Evolutionary conservation across 768 basidiomycete species (phyloP), one percentile per base, ranked within the genome.

Genomic region (Amanita thiersii): DNA sequence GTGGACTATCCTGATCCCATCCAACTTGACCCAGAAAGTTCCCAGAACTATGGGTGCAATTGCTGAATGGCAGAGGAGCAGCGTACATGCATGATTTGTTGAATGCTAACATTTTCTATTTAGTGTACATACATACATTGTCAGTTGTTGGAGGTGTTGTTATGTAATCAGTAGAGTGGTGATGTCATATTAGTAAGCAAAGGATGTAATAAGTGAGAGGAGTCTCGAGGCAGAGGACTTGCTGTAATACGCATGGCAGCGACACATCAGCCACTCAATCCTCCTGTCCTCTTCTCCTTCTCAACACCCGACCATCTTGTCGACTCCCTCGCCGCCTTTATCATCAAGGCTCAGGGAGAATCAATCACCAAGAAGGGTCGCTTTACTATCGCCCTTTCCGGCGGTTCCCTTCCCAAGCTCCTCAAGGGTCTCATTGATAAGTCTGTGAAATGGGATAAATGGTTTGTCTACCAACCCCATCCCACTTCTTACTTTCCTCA

Each of bases 1-100:
- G 86, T 91, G 53, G 94, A 99, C 69, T 99, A 97, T 63, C 94
- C 94, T 20, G 94, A 99, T 63, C 94, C 94, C 11, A 98, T 99
- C 62, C 84, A 90, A 61, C 86, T 98, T 60, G 91, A 97, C 64
- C 79, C 86, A 43, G 91, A 96, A 66, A 85, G 75, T 58, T 81
- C 84, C 42, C 91, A 93, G 71, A 86, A 71, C 61, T 90, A 89
- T 57, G 86, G 84, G 43, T 97, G 93, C 75, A 91, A 78, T 57
- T 97, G 93, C 66, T 93, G 52, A 67, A 48, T 17, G 34, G 15
- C 15, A 24, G 18, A 11, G n/a, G 7, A 6, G 7, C 7, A n/a
- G n/a, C n/a, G 7, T 7, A 28, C 26, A 28, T n/a, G 26, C 26
- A n/a, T 28, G 26, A n/a, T n/a, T n/a, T n/a, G n/a, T n/a, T n/a